Percentiles rank a stretch among this genome's conserved stretches.
Evolutionary conservation across 2,329 filamentous ascomycete species (phyloP).

Genomic region (Diaporthe capsici): DNA sequence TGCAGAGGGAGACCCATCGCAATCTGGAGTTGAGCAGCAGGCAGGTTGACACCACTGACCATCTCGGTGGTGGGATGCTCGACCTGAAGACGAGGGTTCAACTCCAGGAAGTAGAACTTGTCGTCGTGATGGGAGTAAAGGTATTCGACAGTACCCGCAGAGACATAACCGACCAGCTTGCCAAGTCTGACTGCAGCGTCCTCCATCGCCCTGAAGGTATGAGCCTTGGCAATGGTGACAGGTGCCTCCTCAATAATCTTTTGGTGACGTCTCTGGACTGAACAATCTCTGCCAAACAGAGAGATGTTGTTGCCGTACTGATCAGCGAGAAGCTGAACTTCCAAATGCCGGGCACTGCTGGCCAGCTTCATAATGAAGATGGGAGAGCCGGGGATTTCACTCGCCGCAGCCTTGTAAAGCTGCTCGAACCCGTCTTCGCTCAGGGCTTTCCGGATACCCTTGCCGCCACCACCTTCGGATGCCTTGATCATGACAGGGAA

Average conservation of each 20-base stretch:
- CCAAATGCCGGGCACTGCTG: slow-evolving; percentile 94
- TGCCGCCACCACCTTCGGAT: slow-evolving; percentile 98
- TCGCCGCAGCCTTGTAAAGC: slow-evolving; percentile 95
- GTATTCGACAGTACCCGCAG: slow-evolving; percentile 98
- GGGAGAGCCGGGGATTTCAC: slow-evolving; percentile 97
- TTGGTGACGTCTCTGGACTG: slow-evolving; percentile 97
- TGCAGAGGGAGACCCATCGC: slow-evolving; percentile 98
- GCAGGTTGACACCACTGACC: slow-evolving; percentile 97
- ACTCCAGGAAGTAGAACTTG: slow-evolving; percentile 99
- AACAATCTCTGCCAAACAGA: slow-evolving; percentile 98
- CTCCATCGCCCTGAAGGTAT: slow-evolving; percentile 97
- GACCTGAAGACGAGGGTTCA: slow-evolving; percentile 99
- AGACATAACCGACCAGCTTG: slow-evolving; percentile 96
- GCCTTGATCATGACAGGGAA: slow-evolving; percentile 99
- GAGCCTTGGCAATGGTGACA: slow-evolving; percentile 91
- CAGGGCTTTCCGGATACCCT: slow-evolving; percentile 97
- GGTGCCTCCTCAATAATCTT: slow-evolving; percentile 99
- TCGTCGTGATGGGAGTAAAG: slow-evolving; percentile 98
- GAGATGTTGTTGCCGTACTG: slow-evolving; percentile 99
- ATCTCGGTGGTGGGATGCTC: slow-evolving; percentile 99
- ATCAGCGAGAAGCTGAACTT: slow-evolving; percentile 97
- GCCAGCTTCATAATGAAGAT: slow-evolving; percentile 99
- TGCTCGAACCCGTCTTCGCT: slow-evolving; percentile 86
- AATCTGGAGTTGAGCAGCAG: slow-evolving; percentile 97
- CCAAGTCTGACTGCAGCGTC: slow-evolving; percentile 95